A percentile compares a stretch with the other conserved stretches of the same genome.
Evolutionary conservation across 495 filamentous ascomycete species (phyloP).

Genomic region (Echria macrotheca): DNA sequence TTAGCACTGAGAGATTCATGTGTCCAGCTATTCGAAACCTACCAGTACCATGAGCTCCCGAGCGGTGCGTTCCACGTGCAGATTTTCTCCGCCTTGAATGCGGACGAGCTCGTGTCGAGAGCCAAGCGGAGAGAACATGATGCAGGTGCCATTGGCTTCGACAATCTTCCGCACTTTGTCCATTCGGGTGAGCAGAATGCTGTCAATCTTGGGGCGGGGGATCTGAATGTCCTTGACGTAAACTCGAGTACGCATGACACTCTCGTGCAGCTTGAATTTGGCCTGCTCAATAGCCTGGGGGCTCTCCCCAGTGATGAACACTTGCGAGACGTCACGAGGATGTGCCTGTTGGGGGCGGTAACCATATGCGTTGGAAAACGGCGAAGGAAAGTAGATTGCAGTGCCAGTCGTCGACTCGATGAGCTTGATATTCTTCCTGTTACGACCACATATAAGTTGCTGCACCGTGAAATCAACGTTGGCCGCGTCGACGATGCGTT

Average conservation of each 20-base stretch:
- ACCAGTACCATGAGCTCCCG: constrained; percentile 91
- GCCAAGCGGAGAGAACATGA: constrained; percentile 81
- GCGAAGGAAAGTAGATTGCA: constrained; percentile 94
- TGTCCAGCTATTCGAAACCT: constrained; percentile 27
- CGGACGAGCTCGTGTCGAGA: constrained; percentile 73
- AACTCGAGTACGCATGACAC: constrained; percentile 68
- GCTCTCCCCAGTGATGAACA: constrained; percentile 87
- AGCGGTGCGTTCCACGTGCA: constrained; percentile 90
- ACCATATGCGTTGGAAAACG: constrained; percentile 82
- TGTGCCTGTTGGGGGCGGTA: constrained; percentile 76
- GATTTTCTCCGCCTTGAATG: constrained; percentile 84
- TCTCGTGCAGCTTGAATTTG: constrained; percentile 80
- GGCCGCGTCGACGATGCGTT: constrained; percentile 75
- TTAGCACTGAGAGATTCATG: neutral
- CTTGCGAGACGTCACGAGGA: constrained; percentile 76
- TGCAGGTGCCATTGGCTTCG: constrained; percentile 90
- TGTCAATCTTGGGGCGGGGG: constrained; percentile 84
- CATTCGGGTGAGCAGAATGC: constrained; percentile 80
- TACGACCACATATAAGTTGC: constrained; percentile 82
- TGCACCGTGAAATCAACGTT: constrained; percentile 84
- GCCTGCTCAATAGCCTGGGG: constrained; percentile 74
- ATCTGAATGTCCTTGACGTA: constrained; percentile 89
- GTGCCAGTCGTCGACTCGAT: constrained; percentile 92
- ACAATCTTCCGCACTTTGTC: constrained; percentile 98
- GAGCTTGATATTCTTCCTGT: constrained; percentile 91